Evolutionary conservation across 768 basidiomycete genomes (phyloP), one percentile per base, ranked within the genome.

Genomic region (Hygrophoropsis aurantiaca): DNA sequence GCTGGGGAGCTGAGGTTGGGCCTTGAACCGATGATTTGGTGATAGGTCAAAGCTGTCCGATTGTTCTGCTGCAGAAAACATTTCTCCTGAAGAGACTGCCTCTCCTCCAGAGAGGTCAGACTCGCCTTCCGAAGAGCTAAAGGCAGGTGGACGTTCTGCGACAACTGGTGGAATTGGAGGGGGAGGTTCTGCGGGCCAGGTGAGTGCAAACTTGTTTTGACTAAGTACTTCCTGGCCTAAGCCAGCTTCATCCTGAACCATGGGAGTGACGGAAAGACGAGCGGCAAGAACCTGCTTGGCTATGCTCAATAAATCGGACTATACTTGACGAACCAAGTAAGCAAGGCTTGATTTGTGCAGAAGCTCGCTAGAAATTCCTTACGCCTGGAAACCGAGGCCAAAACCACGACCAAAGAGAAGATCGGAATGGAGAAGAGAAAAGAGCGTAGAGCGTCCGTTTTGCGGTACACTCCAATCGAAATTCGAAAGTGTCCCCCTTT

Each of bases 171-270:
- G 66, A 44, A 67, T 67, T 18, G 69, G 61, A 25, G 70, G 68
- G 11, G 72, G 65, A 36, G 69, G 59, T 25, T 81, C 80, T 26
- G 69, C 61, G 24, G 80, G 74, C 76, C 79, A 82, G 26, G 81
- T 77, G 46, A 85, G 67, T 32, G 75, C 79, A 62, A 85, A 85
- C 64, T 77, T 81, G 68, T 65, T 84, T 45, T 72, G 33, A 76
- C 64, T 46, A 38, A 79, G 66, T 32, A 70, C 62, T 47, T 82
- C 81, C 48, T 74, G 61, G 15, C 68, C 57, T 39, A 72, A 67
- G 34, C 73, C 70, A 50, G 73, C 72, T 47, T 74, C 74, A 26
- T 66, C 70, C 41, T 69, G 64, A 25, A 52, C 54, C 46, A 67
- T 53, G 40, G 67, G 55, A 42, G 68, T 64, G 43, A 69, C 54